Evolutionary conservation across 257 asterid species (phyloP).

Genomic region (Anisodus tanguticus): DNA sequence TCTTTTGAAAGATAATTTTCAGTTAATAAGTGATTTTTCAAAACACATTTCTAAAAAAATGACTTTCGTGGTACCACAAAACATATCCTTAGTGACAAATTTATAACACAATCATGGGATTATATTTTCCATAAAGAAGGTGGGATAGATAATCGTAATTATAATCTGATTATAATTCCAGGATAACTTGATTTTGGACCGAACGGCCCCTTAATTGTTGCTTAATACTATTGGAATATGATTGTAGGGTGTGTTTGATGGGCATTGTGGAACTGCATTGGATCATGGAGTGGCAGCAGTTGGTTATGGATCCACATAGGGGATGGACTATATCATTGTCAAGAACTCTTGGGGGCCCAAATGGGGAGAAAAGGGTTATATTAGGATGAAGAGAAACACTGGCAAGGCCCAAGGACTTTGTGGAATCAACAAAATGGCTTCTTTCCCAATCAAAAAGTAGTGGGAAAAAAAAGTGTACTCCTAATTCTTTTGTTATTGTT

Average conservation of each 20-base stretch:
- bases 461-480: not conserved
- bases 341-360: conserved; percentile 75
- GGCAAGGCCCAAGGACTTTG: conserved; percentile 60
- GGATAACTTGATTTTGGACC: no score
- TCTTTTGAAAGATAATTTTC: not conserved
- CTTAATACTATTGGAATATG: not conserved
- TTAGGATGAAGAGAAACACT: conserved; percentile 64
- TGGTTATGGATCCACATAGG: conserved; percentile 58
- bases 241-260: conserved; percentile 67
- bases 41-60: not conserved
- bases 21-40: not conserved
- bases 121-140: no score
- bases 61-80: not conserved
- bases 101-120: no score
- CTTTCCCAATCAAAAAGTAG: conserved; percentile 58
- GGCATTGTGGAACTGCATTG: conserved; percentile 60
- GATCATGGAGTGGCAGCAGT: conserved; percentile 65
- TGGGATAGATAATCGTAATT: no score
- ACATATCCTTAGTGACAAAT: not conserved
- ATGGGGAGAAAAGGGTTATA: conserved; percentile 74
- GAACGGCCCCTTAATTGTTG: not conserved
- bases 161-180: no score
- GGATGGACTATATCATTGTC: conserved; percentile 51
- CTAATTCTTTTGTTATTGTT: not conserved
- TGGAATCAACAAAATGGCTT: conserved; percentile 68